A percentile compares a stretch with the other conserved stretches of the same genome.
Evolutionary conservation across 495 filamentous ascomycete genomes (phyloP).

Genomic region (Penicillium egyptiacum): DNA sequence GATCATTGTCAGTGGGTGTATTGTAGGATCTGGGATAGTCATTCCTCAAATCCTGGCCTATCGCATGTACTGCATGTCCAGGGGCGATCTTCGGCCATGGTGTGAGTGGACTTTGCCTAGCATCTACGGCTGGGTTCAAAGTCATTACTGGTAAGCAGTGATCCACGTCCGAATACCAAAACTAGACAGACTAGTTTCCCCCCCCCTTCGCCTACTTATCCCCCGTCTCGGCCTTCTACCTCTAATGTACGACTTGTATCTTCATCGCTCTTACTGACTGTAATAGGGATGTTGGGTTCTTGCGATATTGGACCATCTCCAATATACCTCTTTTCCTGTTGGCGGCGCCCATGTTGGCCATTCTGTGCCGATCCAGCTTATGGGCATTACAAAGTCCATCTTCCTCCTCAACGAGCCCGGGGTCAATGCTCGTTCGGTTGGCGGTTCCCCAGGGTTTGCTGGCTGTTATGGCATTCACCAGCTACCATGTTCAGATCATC

Average conservation of each 20-base stretch:
- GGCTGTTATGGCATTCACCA: constrained; percentile 67
- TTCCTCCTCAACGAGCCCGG: constrained; percentile 33
- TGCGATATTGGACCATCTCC: constrained; percentile 84
- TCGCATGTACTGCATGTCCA: constrained; percentile 60
- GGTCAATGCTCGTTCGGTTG: constrained; percentile 51
- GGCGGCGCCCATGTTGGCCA: constrained; percentile 71
- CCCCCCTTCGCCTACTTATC: too few relatives aligned
- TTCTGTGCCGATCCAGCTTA: constrained; percentile 62
- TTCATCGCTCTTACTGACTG: constrained; percentile 3
- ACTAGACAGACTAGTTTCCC: too few relatives aligned
- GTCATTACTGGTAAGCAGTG: constrained; percentile 74
- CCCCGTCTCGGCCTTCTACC: too few relatives aligned
- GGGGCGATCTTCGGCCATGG: constrained; percentile 61
- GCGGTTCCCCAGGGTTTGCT: constrained; percentile 73
- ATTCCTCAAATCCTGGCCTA: constrained; percentile 78
- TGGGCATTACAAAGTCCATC: constrained; percentile 44
- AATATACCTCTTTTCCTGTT: constrained; percentile 89
- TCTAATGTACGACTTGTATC: too few relatives aligned
- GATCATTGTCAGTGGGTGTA: constrained; percentile 62
- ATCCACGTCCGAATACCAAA: neutral
- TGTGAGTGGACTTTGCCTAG: constrained; percentile 70
- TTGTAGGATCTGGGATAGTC: constrained; percentile 63
- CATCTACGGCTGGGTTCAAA: constrained; percentile 88
- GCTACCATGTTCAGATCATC: constrained; percentile 91
- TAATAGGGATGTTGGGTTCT: constrained; percentile 76